phyloP scores from a whole-genome alignment of 371 early-diverging fungal species.

The Blakeslea trispora region DNA sequence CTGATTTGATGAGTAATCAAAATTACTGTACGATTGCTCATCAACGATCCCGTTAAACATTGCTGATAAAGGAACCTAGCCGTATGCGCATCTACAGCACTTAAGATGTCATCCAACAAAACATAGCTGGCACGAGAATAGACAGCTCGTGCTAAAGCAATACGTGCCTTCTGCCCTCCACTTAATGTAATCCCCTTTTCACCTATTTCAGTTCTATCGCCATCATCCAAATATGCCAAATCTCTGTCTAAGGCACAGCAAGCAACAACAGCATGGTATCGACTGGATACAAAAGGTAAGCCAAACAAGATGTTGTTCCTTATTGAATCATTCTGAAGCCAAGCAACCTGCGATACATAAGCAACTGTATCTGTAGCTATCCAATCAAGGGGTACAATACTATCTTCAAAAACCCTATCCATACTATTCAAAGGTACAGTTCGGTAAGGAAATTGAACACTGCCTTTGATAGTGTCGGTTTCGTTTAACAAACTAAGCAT shows the following conservation, averaged over 20 bases:
- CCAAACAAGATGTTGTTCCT: conserved; percentile 64
- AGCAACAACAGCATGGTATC: conserved; percentile 61
- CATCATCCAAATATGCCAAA: conserved; percentile 66
- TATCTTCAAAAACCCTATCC: conserved; percentile 14
- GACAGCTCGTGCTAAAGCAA: conserved; percentile 83
- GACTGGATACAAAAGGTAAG: conserved; percentile 41
- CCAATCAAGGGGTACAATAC: conserved; percentile 22
- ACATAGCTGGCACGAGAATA: conserved; percentile 75
- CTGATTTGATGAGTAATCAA: conserved; percentile 89
- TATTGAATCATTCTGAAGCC: conserved; percentile 86
- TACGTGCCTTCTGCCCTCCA: conserved; percentile 82
- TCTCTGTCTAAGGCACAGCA: conserved; percentile 61
- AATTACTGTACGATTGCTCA: conserved; percentile 78
- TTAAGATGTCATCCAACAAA: conserved; percentile 84
- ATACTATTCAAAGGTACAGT: not conserved
- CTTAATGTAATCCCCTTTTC: conserved; percentile 81
- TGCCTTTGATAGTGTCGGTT: conserved; percentile 13
- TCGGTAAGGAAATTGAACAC: conserved; percentile 13
- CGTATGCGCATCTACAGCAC: conserved; percentile 86
- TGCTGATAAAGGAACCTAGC: conserved; percentile 77
- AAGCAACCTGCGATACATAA: conserved; percentile 57
- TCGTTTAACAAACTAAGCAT: conserved; percentile 65
- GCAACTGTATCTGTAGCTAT: conserved; percentile 24
- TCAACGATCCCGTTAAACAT: conserved; percentile 71
- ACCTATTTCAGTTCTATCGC: conserved; percentile 93